Conservation (phyloP, 2,329 filamentous ascomycete species). For the Rutstroemia sp. region DNA sequence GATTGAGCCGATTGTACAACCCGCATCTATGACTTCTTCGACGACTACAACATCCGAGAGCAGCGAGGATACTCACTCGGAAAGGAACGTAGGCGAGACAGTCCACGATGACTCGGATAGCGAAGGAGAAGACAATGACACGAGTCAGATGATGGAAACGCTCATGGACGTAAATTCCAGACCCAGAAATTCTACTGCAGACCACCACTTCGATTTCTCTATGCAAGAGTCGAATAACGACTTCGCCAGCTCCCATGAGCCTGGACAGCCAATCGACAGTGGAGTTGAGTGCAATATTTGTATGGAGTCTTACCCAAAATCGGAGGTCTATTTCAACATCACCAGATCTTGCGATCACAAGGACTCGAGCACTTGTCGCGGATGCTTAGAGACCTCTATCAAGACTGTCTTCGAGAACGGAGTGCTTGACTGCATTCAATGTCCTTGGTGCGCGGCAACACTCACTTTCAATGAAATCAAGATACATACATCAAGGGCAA, state of each 20-base stretch:
- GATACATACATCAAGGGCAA: neutral
- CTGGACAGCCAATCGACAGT: neutral
- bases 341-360: neutral
- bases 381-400: conserved; percentile 1
- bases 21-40: too few relatives aligned
- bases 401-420: neutral
- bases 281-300: neutral
- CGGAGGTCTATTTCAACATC: neutral
- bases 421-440: neutral
- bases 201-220: too few relatives aligned
- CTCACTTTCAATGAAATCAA: neutral
- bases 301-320: neutral
- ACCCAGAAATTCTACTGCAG: too few relatives aligned
- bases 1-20: too few relatives aligned
- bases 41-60: too few relatives aligned
- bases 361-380: neutral
- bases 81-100: too few relatives aligned
- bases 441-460: neutral
- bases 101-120: too few relatives aligned
- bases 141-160: too few relatives aligned
- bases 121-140: too few relatives aligned
- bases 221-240: too few relatives aligned
- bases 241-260: neutral
- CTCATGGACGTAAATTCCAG: too few relatives aligned
- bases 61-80: too few relatives aligned